Evolutionary conservation across 768 basidiomycete genomes (phyloP), one percentile per base, ranked within the genome.

Genomic region (Leucocoprinus leucothites): DNA sequence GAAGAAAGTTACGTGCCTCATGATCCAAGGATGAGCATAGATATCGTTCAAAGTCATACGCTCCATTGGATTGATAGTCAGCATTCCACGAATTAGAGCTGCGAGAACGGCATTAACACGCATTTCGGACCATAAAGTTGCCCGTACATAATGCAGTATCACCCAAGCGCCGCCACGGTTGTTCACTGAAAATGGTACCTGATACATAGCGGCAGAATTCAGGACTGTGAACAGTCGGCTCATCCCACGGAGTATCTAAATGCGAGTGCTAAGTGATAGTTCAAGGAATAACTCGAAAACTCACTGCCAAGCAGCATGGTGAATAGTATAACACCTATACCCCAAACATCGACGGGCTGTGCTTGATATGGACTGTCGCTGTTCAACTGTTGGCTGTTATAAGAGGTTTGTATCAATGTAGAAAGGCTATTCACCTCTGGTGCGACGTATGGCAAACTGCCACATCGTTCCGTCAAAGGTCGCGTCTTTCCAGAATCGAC

Each of bases 301-400:
- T 34, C 66, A 96, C 96, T 98, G 45, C 97, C 97, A 7, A 81
- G 86, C 0, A 98, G 75, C 44, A 99, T 74, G 0, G 96, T 91
- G 66, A 91, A 98, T 0, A 99, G 74, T 44, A 99, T 96, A 24
- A 98, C 90, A 0, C 97, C 97, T 40, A 91, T 82, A 0, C 94
- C 94, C 97, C 97, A 99, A 8, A 92, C 85, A 66, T 99, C 97
- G 21, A 98, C 82, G 0, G 97, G 94, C 56, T 97, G 93, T 1
- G 94, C 97, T 13, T 84, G 69, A 69, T 98, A 99, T 0, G 90
- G 80, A 9, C 67, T 73, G 3, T 83, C 75, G 3, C 72, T 73
- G 34, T 85, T 86, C 28, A 96, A 69, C 94, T 95, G 53, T 2
- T 28, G 6, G 7, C 36, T 13, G 22, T 11, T n/a, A 51, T 6